Evolutionary conservation across 371 early-diverging fungal genomes (phyloP).

Genomic region (Mortierella sp.): DNA sequence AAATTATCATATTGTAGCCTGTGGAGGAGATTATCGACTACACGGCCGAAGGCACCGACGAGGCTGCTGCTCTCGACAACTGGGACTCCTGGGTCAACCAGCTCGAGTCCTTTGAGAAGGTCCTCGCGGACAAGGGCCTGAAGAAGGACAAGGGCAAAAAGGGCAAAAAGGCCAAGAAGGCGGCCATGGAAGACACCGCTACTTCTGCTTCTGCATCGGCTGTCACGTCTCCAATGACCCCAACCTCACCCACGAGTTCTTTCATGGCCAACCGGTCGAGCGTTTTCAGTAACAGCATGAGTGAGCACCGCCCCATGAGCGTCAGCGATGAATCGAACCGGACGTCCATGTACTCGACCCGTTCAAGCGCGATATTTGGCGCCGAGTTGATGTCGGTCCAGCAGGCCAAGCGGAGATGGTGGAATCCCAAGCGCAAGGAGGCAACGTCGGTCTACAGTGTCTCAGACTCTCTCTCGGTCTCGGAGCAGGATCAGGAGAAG

Average conservation of each 20-base stretch:
- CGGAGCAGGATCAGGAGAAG: constrained; percentile 45
- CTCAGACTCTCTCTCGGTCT: constrained; percentile 17
- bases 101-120: constrained; percentile 52
- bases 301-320: constrained; percentile 9
- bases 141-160: constrained; percentile 34
- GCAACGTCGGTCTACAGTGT: constrained; percentile 21
- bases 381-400: constrained; percentile 25
- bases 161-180: constrained; percentile 19
- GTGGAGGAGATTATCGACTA: constrained; percentile 20
- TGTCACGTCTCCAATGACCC: not conserved
- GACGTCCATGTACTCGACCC: constrained; percentile 33
- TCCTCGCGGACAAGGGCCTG: constrained; percentile 45
- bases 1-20: constrained; percentile 22
- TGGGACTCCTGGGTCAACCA: constrained; percentile 58
- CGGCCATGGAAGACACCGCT: constrained; percentile 1
- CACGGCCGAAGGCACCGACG: constrained; percentile 9
- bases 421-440: constrained; percentile 47
- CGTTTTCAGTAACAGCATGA: constrained; percentile 18
- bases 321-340: constrained; percentile 7
- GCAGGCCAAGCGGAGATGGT: constrained; percentile 51
- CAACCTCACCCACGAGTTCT: constrained; percentile 10
- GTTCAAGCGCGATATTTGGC: constrained; percentile 20
- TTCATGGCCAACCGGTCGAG: constrained; percentile 19
- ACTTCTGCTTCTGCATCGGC: not conserved
- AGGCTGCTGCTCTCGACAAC: constrained; percentile 25